phyloP scores from a whole-genome alignment of 805 yeast genomes.

The Starmera caribaea region DNA sequence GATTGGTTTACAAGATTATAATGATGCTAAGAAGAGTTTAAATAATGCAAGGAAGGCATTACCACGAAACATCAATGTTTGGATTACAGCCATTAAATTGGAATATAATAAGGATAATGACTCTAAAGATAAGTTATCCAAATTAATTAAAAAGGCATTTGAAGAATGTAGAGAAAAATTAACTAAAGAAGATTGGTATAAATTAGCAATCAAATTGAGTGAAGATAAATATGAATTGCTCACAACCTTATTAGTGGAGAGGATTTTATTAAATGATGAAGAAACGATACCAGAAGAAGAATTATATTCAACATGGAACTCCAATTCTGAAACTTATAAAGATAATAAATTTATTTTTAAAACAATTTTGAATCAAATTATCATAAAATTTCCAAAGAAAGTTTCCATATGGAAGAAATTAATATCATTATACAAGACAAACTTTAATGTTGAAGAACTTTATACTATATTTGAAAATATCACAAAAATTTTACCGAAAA shows the following conservation, averaged over 20 bases:
- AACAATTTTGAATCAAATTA: conserved; percentile 36
- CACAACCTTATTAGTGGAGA: conserved; percentile 42
- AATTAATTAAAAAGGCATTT: conserved; percentile 40
- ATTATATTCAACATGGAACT: conserved; percentile 13
- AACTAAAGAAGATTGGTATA: conserved; percentile 40
- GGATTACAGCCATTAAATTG: conserved; percentile 62
- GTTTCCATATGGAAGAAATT: conserved; percentile 40
- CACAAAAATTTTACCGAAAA: conserved; percentile 35
- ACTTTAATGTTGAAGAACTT: conserved; percentile 21
- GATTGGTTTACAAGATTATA: conserved; percentile 31
- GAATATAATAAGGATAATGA: conserved; percentile 42
- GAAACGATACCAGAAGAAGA: conserved; percentile 10
- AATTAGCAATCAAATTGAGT: conserved; percentile 46
- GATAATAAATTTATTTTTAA: conserved; percentile 18
- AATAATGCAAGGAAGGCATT: conserved; percentile 51
- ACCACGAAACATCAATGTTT: conserved; percentile 39
- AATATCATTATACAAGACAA: conserved; percentile 24
- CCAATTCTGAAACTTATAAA: conserved; percentile 14
- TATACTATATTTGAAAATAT: conserved; percentile 45
- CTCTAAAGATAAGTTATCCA: conserved; percentile 34
- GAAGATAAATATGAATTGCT: conserved; percentile 33
- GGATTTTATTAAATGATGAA: conserved; percentile 26
- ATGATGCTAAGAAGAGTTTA: conserved; percentile 44
- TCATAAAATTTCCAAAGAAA: conserved; percentile 37
- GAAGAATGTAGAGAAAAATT: conserved; percentile 28